phyloP scores from a whole-genome alignment of 495 filamentous ascomycete genomes.

The Xylaria castorea region DNA sequence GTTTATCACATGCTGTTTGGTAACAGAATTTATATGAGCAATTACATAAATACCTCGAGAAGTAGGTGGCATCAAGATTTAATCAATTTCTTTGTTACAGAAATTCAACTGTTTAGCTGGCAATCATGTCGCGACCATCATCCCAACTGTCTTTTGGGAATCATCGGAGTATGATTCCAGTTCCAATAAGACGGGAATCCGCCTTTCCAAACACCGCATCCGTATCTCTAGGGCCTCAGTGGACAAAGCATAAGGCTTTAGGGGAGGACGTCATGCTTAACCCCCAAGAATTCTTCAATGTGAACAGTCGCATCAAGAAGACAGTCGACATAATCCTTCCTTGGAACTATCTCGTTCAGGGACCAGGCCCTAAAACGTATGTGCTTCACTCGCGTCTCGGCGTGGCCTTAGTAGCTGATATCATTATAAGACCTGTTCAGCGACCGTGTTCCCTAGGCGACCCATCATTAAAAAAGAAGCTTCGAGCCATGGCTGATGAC shows the following conservation, averaged over 20 bases:
- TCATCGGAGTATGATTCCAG: not conserved
- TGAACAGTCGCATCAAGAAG: constrained; percentile 31
- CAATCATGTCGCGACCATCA: not conserved
- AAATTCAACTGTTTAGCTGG: not conserved
- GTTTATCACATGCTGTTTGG: not conserved
- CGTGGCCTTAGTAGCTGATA: constrained; percentile 24
- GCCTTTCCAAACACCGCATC: not conserved
- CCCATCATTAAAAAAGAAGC: not conserved
- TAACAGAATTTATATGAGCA: not conserved
- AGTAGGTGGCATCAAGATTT: not conserved
- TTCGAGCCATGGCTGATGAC: not conserved
- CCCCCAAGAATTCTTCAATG: constrained; percentile 22
- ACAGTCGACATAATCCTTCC: constrained; percentile 26
- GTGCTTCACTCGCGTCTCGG: constrained; percentile 27
- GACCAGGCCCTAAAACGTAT: constrained; percentile 28
- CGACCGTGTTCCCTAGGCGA: constrained; percentile 1
- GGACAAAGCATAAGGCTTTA: constrained; percentile 29
- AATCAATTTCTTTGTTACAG: not conserved
- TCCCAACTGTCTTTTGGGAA: not conserved
- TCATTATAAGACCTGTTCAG: not conserved
- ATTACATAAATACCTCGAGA: not conserved
- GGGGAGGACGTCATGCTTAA: constrained; percentile 6
- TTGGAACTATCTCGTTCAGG: constrained; percentile 16
- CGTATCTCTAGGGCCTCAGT: not conserved
- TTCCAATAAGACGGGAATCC: not conserved